These are phyloP conservation scores for Hirsutella thompsonii DNA, from an alignment of 2,329 filamentous ascomycete species.

Conservation along the genomic window DNA sequence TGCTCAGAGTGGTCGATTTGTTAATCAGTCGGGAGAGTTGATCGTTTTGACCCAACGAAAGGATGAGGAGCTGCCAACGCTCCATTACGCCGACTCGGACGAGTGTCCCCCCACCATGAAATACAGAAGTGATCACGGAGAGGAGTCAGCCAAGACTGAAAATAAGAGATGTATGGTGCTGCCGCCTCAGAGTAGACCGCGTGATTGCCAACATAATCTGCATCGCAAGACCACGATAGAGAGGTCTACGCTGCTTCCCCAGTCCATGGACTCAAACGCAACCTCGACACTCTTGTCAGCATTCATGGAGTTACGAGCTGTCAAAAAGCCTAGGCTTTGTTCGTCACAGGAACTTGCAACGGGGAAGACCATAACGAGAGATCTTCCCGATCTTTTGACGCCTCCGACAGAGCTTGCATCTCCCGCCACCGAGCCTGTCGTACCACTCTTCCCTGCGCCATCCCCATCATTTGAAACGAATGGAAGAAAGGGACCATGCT, in stretches of 20 bases:
- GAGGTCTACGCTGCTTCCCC: constrained; percentile 5
- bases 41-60: too few relatives aligned
- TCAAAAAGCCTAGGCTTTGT: constrained; percentile 10
- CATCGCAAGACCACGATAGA: background rate
- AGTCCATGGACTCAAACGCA: constrained; percentile 8
- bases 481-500: background rate
- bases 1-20: too few relatives aligned
- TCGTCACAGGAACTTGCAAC: background rate
- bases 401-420: too few relatives aligned
- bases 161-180: too few relatives aligned
- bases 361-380: background rate
- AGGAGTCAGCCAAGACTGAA: background rate
- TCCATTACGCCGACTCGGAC: background rate
- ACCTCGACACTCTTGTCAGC: constrained; percentile 15
- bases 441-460: background rate
- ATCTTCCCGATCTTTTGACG: too few relatives aligned
- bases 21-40: background rate
- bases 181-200: too few relatives aligned
- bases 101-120: too few relatives aligned
- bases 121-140: background rate
- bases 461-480: background rate
- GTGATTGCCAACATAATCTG: too few relatives aligned
- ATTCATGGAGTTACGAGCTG: constrained; percentile 18
- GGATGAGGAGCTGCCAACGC: too few relatives aligned
- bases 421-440: background rate